Conservation (phyloP, 169 alveolate genomes). For the Plasmodium relictum region DNA sequence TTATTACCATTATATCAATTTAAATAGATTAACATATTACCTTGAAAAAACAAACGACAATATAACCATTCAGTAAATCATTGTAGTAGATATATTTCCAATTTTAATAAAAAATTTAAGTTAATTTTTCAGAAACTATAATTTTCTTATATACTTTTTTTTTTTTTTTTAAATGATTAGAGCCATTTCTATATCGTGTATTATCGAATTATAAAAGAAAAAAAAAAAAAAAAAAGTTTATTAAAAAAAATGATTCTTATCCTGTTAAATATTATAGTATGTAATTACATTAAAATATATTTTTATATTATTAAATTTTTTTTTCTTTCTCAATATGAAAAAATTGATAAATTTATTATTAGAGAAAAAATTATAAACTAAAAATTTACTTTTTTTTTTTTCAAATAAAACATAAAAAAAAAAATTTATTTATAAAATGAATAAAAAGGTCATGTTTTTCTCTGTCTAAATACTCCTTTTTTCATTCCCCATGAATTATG, state of each 20-base stretch:
- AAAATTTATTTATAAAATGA: not conserved
- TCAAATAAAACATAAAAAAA: not conserved
- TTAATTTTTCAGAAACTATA: too few relatives aligned
- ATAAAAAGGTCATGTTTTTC: slow-evolving; percentile 64
- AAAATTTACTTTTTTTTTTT: not conserved
- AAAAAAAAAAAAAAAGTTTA: too few relatives aligned
- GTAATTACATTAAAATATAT: too few relatives aligned
- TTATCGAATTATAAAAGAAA: too few relatives aligned
- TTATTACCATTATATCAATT: slow-evolving; percentile 65
- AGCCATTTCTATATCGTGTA: too few relatives aligned
- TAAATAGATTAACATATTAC: slow-evolving; percentile 63
- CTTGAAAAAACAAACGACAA: slow-evolving; percentile 12
- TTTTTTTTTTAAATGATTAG: too few relatives aligned
- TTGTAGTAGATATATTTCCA: too few relatives aligned
- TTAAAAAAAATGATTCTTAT: too few relatives aligned
- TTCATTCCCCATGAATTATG: slow-evolving; percentile 83
- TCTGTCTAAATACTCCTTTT: slow-evolving; percentile 79
- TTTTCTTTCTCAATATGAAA: not conserved
- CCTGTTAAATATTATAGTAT: too few relatives aligned
- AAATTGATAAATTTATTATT: not conserved
- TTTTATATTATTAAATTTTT: not conserved
- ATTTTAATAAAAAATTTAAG: too few relatives aligned
- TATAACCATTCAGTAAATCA: not conserved
- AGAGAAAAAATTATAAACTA: not conserved
- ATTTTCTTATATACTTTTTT: too few relatives aligned